Conservation (phyloP, 495 filamentous ascomycete species). For the Talaromyces adpressus region DNA sequence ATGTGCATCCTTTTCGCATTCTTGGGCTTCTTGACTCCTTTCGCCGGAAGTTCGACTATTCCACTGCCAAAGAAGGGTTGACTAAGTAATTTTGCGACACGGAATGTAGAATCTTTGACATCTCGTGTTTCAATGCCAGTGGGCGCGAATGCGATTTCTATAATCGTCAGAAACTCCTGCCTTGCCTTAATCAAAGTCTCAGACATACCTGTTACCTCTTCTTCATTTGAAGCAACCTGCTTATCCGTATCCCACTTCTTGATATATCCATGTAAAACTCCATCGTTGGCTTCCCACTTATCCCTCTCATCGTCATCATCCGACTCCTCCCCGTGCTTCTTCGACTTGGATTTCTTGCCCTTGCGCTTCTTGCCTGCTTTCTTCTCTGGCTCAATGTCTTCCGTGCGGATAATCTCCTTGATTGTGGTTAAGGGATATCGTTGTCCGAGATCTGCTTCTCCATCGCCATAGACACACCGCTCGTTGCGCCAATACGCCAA, state of each 20-base stretch:
- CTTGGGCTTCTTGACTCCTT: constrained; percentile 76
- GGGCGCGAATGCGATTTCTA: constrained; percentile 70
- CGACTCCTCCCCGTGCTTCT: constrained; percentile 21
- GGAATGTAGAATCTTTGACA: constrained; percentile 68
- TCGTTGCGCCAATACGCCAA: constrained; percentile 87
- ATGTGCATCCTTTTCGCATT: constrained; percentile 91
- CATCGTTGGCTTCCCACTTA: constrained; percentile 53
- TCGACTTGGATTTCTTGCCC: constrained; percentile 30
- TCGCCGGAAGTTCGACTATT: constrained; percentile 78
- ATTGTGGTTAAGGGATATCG: constrained; percentile 56
- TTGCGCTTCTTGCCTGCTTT: constrained; percentile 24
- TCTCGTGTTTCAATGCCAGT: constrained; percentile 66
- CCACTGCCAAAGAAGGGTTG: constrained; percentile 81
- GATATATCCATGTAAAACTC: constrained; percentile 51
- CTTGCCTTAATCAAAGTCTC: too few relatives aligned
- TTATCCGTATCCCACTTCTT: constrained; percentile 47
- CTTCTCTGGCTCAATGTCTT: constrained; percentile 47
- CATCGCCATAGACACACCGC: constrained; percentile 59
- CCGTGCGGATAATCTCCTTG: constrained; percentile 67
- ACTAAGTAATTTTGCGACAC: constrained; percentile 79
- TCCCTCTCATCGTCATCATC: constrained; percentile 47
- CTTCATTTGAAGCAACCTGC: constrained; percentile 48
- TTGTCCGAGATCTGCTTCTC: constrained; percentile 40
- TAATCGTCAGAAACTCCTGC: constrained; percentile 4
- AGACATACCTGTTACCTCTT: constrained; percentile 45